A percentile compares a stretch with the other conserved stretches of the same genome.
Evolutionary conservation across 768 basidiomycete genomes (phyloP).

Genomic region (Xanthoconium stramineum): DNA sequence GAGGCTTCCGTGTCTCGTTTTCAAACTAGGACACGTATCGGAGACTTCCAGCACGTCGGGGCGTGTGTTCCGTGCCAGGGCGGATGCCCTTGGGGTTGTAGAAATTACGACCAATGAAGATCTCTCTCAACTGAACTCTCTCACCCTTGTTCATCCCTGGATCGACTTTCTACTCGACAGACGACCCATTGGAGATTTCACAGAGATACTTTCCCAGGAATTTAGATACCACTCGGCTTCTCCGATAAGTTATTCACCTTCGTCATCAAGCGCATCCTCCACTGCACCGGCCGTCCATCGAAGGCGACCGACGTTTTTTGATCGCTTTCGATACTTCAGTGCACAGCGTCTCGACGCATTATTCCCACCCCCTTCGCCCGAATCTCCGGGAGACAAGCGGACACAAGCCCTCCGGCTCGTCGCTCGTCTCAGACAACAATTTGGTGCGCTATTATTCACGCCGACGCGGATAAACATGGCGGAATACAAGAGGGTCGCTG

Average conservation of each 20-base stretch:
- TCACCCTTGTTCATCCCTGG: too few species aligned
- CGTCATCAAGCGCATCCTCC: background rate
- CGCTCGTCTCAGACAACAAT: background rate
- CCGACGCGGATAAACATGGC: background rate
- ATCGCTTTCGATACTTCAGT: background rate
- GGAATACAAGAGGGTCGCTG: background rate
- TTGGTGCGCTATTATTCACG: too few species aligned
- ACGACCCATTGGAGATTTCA: too few species aligned
- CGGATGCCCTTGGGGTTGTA: background rate
- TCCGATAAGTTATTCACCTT: too few species aligned
- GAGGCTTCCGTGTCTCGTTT: conserved; percentile 2
- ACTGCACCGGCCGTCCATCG: background rate
- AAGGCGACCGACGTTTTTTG: background rate
- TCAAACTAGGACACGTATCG: background rate
- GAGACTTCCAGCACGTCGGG: background rate
- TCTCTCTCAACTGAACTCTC: background rate
- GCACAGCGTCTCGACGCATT: too few species aligned
- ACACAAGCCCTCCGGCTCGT: background rate
- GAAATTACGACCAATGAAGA: conserved; percentile 8
- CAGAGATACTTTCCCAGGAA: background rate
- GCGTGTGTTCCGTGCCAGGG: background rate
- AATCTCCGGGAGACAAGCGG: background rate
- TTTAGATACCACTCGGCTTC: background rate
- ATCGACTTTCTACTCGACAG: too few species aligned
- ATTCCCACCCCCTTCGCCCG: too few species aligned